Evolutionary conservation across 106 monocot species (phyloP), one percentile per base, ranked within the genome.

Genomic region (Xerophyta viscosa): DNA sequence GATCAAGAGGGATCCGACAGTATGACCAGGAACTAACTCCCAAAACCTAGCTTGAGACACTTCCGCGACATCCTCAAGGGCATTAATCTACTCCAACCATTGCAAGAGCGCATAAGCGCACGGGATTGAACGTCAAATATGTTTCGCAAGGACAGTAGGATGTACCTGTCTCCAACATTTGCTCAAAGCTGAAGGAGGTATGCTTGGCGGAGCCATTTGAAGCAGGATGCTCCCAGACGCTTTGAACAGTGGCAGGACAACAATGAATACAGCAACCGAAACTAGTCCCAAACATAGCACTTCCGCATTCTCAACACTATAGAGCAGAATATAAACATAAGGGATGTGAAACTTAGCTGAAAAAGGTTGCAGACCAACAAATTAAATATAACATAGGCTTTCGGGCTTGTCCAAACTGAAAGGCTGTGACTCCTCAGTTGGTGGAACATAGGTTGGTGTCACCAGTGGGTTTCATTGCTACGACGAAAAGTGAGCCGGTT

Each of bases 231-330:
- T 58, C 3, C 89, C 96, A 44, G 73, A 64, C 41, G 78, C 78
- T 64, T 52, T 78, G 43, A 98, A 98, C 14, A 98, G 74, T 58
- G 96, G 96, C 58, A 79, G 60, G 24, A 79, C 85, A 11, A 98
- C 61, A 63, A 88, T 66, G 54, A 89, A 86, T 19, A 98, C 76
- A 23, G 89, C 56, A 60, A 65, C 73, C 8, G 96, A 85, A 41
- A 98, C 96, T 46, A 98, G 54, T 46, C 96, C 96, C 58, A 98
- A 54, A 52, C 96, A 98, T 49, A 89, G 41, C 3, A 82, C 85
- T 57, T 98, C 89, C 23, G 96, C 96, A 77, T 98, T 98, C 66
- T 98, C 96, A 71, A 98, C 68, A 39, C 96, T 98, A 57, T 11
- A 52, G 52, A 14, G 1, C 23, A 62, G 3, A 37, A 27, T 5